These are phyloP conservation scores for Thermomucor indicae-seudaticae DNA, from an alignment of 371 early-diverging fungal species.

Conservation along the genomic window DNA sequence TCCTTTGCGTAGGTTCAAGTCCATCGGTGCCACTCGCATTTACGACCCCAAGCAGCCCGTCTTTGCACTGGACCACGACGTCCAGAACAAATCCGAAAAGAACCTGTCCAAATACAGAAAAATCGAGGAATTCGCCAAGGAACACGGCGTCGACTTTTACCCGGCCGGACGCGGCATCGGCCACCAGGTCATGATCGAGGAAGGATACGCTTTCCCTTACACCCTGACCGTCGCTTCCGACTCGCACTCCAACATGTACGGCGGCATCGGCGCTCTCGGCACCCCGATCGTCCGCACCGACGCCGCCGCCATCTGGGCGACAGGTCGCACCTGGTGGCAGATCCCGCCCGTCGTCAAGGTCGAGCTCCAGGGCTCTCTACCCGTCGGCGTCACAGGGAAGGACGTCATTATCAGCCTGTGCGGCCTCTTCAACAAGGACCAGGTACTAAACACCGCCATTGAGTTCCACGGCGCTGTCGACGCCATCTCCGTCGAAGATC, in stretches of 20 bases:
- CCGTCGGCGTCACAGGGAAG: constrained; percentile 87
- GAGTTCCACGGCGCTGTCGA: constrained; percentile 85
- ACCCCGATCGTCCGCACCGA: constrained; percentile 97
- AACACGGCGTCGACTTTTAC: constrained; percentile 88
- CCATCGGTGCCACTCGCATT: constrained; percentile 83
- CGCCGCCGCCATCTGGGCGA: constrained; percentile 97
- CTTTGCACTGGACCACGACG: constrained; percentile 95
- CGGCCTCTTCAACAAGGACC: constrained; percentile 77
- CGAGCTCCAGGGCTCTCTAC: constrained; percentile 67
- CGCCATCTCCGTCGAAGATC: constrained; percentile 77
- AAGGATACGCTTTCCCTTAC: constrained; percentile 92
- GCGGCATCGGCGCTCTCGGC: constrained; percentile 90
- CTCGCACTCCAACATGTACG: constrained; percentile 98
- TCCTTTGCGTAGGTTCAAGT: constrained; percentile 80
- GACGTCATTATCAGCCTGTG: constrained; percentile 94
- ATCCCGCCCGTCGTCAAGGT: constrained; percentile 92
- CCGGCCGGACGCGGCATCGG: constrained; percentile 97
- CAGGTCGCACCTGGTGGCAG: constrained; percentile 97
- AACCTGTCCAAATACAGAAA: constrained; percentile 82
- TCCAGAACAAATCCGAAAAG: constrained; percentile 89
- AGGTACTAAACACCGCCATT: constrained; percentile 92
- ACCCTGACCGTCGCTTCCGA: constrained; percentile 94
- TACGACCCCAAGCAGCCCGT: constrained; percentile 82
- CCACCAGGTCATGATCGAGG: constrained; percentile 95
- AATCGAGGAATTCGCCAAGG: constrained; percentile 79